Conservation (phyloP, 2,329 filamentous ascomycete species). For the Bretziella fagacearum region DNA sequence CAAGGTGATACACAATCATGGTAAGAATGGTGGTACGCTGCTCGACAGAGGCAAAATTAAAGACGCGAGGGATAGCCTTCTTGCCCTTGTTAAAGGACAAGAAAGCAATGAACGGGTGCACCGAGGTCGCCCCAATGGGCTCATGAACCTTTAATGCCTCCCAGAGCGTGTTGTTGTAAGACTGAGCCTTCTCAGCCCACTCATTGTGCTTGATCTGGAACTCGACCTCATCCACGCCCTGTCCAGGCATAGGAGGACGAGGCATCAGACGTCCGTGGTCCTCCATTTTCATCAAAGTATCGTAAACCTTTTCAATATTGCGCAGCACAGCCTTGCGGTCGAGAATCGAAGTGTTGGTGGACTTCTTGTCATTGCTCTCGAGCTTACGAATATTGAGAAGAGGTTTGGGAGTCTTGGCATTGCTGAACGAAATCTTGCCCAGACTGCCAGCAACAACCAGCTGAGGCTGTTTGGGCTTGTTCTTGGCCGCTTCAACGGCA, state of each 20-base stretch:
- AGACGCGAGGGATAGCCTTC: conserved; percentile 85
- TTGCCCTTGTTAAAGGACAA: conserved; percentile 91
- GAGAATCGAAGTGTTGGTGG: conserved; percentile 22
- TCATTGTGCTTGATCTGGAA: conserved; percentile 58
- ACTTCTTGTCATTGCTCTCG: conserved; percentile 36
- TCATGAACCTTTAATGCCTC: conserved; percentile 79
- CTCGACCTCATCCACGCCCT: conserved; percentile 42
- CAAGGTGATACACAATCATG: conserved; percentile 86
- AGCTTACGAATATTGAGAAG: conserved; percentile 83
- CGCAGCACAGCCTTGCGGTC: conserved; percentile 70
- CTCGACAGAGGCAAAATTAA: conserved; percentile 80
- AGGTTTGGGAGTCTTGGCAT: conserved; percentile 91
- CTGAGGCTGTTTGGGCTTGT: conserved; percentile 94
- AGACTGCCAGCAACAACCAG: conserved; percentile 90
- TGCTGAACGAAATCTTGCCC: conserved; percentile 97
- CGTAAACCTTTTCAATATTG: conserved; percentile 80
- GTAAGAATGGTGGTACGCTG: conserved; percentile 91
- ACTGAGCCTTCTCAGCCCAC: conserved; percentile 55
- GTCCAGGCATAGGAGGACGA: conserved; percentile 26
- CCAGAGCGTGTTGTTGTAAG: conserved; percentile 73
- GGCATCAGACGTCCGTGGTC: conserved; percentile 76
- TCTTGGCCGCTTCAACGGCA: conserved; percentile 91
- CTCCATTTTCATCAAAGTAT: conserved; percentile 80
- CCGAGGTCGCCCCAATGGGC: conserved; percentile 58
- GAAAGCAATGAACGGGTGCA: conserved; percentile 92